phyloP scores from a whole-genome alignment of 169 alveolate genomes.

The Plasmodium coatneyi region DNA sequence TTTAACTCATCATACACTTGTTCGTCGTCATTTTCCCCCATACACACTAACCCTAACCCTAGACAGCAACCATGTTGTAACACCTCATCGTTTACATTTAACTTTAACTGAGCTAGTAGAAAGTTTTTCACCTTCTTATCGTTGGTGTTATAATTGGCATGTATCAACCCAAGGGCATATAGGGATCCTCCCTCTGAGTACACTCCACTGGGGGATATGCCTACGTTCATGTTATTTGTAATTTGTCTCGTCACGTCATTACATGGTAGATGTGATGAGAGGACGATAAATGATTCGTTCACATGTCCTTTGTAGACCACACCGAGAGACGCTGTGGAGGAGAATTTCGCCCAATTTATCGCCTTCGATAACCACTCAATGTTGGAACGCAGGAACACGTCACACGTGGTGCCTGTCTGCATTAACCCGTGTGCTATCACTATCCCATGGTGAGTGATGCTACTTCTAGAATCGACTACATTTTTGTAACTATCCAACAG shows the following conservation, averaged over 20 bases:
- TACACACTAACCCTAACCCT: conserved; percentile 96
- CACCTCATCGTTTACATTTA: conserved; percentile 78
- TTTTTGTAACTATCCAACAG: conserved; percentile 81
- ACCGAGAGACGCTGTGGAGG: conserved; percentile 98
- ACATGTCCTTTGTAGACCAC: conserved; percentile 93
- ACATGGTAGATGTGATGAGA: conserved; percentile 62
- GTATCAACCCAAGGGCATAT: conserved; percentile 96
- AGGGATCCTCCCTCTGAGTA: conserved; percentile 98
- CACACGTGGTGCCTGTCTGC: conserved; percentile 97
- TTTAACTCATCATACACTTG: conserved; percentile 91
- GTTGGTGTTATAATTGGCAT: conserved; percentile 90
- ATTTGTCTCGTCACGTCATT: conserved; percentile 49
- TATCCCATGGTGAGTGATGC: conserved; percentile 92
- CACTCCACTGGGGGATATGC: conserved; percentile 78
- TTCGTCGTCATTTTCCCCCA: conserved; percentile 90
- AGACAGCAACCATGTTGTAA: conserved; percentile 97
- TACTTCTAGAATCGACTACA: conserved; percentile 82
- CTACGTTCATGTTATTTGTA: conserved; percentile 81
- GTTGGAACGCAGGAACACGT: conserved; percentile 93
- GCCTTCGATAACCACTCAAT: conserved; percentile 96
- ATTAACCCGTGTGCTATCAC: conserved; percentile 92
- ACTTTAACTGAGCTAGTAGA: conserved; percentile 87
- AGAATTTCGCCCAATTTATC: conserved; percentile 96
- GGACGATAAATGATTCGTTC: conserved; percentile 56
- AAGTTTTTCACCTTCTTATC: conserved; percentile 84